phyloP scores from a whole-genome alignment of 2,329 filamentous ascomycete species.

The Beauveria brongniartii region DNA sequence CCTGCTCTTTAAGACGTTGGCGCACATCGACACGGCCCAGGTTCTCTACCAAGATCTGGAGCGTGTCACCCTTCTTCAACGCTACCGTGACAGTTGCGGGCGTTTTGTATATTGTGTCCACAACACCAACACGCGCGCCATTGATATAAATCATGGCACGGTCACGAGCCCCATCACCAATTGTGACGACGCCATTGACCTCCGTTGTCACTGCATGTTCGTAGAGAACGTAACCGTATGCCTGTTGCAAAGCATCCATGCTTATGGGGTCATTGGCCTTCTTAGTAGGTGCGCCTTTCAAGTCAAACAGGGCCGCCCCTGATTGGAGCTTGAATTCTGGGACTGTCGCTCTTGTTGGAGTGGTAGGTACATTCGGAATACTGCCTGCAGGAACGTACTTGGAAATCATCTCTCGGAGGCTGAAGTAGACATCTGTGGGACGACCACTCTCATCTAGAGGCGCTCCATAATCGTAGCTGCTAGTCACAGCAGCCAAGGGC shows the following conservation, averaged over 20 bases:
- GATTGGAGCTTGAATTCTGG: conserved; percentile 30
- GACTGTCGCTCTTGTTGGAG: conserved; percentile 25
- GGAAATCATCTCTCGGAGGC: conserved; percentile 30
- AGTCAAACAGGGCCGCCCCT: conserved; percentile 29
- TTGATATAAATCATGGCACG: conserved; percentile 41
- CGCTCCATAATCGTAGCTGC: conserved; percentile 43
- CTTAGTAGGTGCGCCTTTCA: conserved; percentile 18
- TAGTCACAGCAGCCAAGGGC: conserved; percentile 30
- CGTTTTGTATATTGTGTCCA: conserved; percentile 35
- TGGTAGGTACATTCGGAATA: conserved; percentile 29
- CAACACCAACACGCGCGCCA: conserved; percentile 30
- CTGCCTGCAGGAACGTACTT: conserved; percentile 27
- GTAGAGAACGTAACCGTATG: conserved; percentile 37
- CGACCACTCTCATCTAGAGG: conserved; percentile 42
- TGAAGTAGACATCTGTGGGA: conserved; percentile 34
- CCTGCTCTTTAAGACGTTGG: conserved; percentile 32
- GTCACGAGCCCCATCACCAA: conserved; percentile 37
- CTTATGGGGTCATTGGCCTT: conserved; percentile 24
- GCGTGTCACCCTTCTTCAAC: conserved; percentile 29
- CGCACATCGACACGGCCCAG: conserved; percentile 41
- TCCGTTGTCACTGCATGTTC: conserved; percentile 23
- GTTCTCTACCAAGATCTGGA: conserved; percentile 41
- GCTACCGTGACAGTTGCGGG: conserved; percentile 30
- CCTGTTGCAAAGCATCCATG: conserved; percentile 39
- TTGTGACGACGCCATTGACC: conserved; percentile 25